Conservation (phyloP, 2,329 filamentous ascomycete species). For the Phoma herbarum region DNA sequence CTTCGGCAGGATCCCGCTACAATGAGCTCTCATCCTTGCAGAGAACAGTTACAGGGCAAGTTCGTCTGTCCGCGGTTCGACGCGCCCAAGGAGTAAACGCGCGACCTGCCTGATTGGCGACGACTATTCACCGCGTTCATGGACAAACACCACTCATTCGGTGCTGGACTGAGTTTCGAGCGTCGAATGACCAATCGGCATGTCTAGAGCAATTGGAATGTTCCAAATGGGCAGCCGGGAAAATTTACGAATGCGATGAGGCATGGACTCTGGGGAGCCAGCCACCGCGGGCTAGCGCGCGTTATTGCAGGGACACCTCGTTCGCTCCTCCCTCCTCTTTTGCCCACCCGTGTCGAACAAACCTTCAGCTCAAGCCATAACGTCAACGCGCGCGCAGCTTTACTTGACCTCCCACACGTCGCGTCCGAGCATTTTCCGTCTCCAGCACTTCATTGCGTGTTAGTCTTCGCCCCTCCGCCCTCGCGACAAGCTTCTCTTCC, state of each 20-base stretch:
- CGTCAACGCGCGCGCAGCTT: conserved; percentile 20
- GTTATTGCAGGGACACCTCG: conserved; percentile 9
- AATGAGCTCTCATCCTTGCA: conserved; percentile 2
- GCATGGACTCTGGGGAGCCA: conserved; percentile 12
- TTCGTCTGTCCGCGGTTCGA: conserved; percentile 3
- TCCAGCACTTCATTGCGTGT: conserved; percentile 20
- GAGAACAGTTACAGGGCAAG: conserved; percentile 11
- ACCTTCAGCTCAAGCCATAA: conserved; percentile 12
- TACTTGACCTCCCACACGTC: conserved; percentile 12
- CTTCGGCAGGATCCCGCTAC: not conserved
- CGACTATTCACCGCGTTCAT: conserved; percentile 12
- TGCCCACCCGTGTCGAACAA: conserved; percentile 16
- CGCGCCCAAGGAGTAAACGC: conserved; percentile 6
- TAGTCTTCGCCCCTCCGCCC: conserved; percentile 6
- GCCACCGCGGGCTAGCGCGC: conserved; percentile 11
- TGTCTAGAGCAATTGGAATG: conserved; percentile 5
- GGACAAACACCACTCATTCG: conserved; percentile 7
- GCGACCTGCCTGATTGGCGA: conserved; percentile 13
- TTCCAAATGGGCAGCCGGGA: conserved; percentile 7
- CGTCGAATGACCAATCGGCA: conserved; percentile 15
- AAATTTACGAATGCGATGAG: conserved; percentile 15
- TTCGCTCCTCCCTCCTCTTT: conserved; percentile 26
- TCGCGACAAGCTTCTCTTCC: conserved; percentile 12
- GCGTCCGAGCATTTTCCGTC: conserved; percentile 10
- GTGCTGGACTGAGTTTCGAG: conserved; percentile 1